phyloP scores from a whole-genome alignment of 352 stramenopile genomes.

The Pythium plurisporium region DNA sequence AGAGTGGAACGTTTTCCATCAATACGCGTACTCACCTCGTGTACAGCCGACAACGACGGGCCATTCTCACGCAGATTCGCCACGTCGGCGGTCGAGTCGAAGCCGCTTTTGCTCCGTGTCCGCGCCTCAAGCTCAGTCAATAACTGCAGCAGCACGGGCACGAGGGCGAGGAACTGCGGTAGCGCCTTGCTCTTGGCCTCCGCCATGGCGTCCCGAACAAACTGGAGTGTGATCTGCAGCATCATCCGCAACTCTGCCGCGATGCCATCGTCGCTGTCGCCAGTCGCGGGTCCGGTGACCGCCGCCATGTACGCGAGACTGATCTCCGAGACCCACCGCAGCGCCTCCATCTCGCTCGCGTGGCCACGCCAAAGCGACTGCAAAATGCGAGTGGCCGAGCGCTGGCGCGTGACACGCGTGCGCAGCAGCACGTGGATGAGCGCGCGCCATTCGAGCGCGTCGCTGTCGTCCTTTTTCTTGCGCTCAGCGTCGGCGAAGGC shows the following conservation, averaged over 20 bases:
- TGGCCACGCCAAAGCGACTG: slow-evolving; percentile 44
- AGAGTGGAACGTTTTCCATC: too few species aligned
- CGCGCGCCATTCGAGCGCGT: slow-evolving; percentile 44
- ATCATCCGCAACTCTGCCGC: slow-evolving; percentile 45
- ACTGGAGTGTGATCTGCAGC: slow-evolving; percentile 50
- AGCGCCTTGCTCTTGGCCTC: slow-evolving; percentile 36
- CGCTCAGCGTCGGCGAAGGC: slow-evolving; percentile 37
- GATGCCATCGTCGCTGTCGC: slow-evolving; percentile 17
- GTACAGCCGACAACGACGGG: slow-evolving; percentile 2
- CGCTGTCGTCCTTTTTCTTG: slow-evolving; percentile 37
- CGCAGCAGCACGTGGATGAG: slow-evolving; percentile 61
- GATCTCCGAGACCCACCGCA: slow-evolving; percentile 77
- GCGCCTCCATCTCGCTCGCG: slow-evolving; percentile 60
- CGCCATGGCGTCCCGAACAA: slow-evolving; percentile 43
- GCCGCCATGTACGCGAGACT: slow-evolving; percentile 56
- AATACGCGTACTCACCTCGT: slow-evolving; percentile 23
- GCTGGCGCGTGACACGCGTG: slow-evolving; percentile 43
- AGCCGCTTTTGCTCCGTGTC: too few species aligned
- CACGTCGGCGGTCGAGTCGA: not conserved
- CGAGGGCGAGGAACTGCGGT: slow-evolving; percentile 54
- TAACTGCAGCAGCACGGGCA: slow-evolving; percentile 51
- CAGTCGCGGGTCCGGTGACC: slow-evolving; percentile 16
- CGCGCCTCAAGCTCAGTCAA: slow-evolving; percentile 24
- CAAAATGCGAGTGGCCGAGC: slow-evolving; percentile 51
- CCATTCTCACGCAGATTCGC: not conserved